Conservation (phyloP, 345 rosid species). For the Melastoma malabathricum region DNA sequence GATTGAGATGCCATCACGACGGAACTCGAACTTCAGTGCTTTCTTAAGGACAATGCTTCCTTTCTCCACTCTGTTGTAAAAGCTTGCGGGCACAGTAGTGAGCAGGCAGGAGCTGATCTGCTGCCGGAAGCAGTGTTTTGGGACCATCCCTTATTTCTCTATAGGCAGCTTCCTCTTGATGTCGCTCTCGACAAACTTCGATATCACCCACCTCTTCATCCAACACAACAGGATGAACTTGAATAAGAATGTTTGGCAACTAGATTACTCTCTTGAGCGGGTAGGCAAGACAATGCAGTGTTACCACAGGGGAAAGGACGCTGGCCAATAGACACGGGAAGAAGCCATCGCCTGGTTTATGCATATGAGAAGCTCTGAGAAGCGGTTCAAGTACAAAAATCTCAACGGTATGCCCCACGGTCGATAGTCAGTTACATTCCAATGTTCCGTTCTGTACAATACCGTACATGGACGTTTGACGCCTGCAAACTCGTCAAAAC, state of each 20-base stretch:
- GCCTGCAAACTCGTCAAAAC: too few species aligned
- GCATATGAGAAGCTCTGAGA: too few species aligned
- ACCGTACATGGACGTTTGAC: slow-evolving; percentile 22
- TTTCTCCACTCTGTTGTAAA: slow-evolving; percentile 23
- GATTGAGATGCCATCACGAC: slow-evolving; percentile 15
- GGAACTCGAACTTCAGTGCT: slow-evolving; percentile 21
- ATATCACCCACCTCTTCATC: too few species aligned
- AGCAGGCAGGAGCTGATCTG: slow-evolving; percentile 12
- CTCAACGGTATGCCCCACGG: slow-evolving; percentile 34
- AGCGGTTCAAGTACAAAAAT: too few species aligned
- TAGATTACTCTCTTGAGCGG: too few species aligned
- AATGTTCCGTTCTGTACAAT: slow-evolving; percentile 23
- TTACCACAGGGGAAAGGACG: slow-evolving; percentile 28
- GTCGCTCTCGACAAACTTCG: too few species aligned
- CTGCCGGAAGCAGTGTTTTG: slow-evolving; percentile 16
- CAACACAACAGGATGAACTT: neutral
- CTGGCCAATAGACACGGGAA: slow-evolving; percentile 19
- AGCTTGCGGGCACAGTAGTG: slow-evolving; percentile 18
- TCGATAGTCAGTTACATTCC: slow-evolving; percentile 24
- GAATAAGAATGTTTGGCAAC: too few species aligned
- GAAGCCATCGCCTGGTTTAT: slow-evolving; percentile 34
- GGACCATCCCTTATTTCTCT: too few species aligned
- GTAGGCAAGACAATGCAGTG: too few species aligned
- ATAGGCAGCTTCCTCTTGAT: too few species aligned
- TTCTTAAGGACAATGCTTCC: slow-evolving; percentile 32